Evolutionary conservation across 345 rosid genomes (phyloP).

Genomic region (Acer campestre): DNA sequence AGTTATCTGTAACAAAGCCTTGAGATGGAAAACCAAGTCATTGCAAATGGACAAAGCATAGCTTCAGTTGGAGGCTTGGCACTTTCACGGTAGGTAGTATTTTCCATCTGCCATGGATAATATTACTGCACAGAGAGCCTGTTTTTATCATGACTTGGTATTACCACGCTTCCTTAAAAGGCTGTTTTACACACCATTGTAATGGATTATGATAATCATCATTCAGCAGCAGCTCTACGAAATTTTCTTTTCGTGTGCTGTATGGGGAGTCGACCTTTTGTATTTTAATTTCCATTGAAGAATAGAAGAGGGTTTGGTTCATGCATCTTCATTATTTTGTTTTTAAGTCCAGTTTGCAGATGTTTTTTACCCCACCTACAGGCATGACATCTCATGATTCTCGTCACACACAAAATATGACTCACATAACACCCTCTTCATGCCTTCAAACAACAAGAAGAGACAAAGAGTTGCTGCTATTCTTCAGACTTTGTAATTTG

Average conservation of each 20-base stretch:
- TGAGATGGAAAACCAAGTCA: conserved; percentile 32
- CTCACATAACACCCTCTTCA: too few relatives aligned
- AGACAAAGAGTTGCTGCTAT: too few relatives aligned
- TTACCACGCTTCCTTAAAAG: background rate
- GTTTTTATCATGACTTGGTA: too few relatives aligned
- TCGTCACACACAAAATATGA: too few relatives aligned
- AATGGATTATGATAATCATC: background rate
- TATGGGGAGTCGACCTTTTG: background rate
- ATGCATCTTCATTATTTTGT: background rate
- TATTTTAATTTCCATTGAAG: background rate
- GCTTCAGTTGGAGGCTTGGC: background rate
- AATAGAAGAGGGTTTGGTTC: background rate
- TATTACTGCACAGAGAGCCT: background rate
- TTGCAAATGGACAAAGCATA: background rate
- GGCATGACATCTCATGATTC: background rate
- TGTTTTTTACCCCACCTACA: background rate
- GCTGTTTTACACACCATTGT: background rate
- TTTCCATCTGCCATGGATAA: background rate
- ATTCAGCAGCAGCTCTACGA: background rate
- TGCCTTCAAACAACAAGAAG: too few relatives aligned
- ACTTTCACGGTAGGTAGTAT: too few relatives aligned
- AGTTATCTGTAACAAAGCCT: conserved; percentile 31
- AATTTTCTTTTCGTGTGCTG: background rate
- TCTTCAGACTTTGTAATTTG: too few relatives aligned
- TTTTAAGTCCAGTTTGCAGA: background rate